Evolutionary conservation across 2,329 filamentous ascomycete species (phyloP).

Genomic region (Fusarium fracticaudum): DNA sequence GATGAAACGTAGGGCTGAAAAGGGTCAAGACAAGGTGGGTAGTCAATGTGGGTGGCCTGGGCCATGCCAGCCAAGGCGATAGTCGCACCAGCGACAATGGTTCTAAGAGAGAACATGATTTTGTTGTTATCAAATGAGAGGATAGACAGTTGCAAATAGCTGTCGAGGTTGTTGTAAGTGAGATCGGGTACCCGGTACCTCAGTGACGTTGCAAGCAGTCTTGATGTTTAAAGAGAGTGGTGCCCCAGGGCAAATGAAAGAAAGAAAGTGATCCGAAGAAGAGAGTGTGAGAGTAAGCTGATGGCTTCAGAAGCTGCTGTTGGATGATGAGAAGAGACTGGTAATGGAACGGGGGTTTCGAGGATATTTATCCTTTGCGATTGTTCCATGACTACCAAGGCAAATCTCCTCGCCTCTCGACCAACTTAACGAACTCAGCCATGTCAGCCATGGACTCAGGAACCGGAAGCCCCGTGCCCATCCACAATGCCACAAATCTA

Average conservation of each 20-base stretch:
- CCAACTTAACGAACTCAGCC: constrained; percentile 5
- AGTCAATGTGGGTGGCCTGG: constrained; percentile 54
- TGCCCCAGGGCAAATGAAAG: constrained; percentile 19
- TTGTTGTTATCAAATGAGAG: constrained; percentile 21
- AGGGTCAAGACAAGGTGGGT: constrained; percentile 55
- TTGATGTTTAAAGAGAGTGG: constrained; percentile 37
- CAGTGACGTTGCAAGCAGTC: constrained; percentile 18
- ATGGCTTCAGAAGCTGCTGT: constrained; percentile 38
- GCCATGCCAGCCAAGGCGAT: constrained; percentile 50
- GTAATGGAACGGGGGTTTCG: not conserved
- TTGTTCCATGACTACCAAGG: not conserved
- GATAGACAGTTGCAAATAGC: constrained; percentile 21
- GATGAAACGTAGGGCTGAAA: constrained; percentile 59
- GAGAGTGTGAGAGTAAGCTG: constrained; percentile 33
- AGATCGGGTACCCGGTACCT: constrained; percentile 1
- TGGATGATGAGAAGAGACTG: constrained; percentile 22
- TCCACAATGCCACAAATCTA: constrained; percentile 16
- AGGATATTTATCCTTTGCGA: constrained; percentile 38
- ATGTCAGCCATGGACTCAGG: constrained; percentile 2
- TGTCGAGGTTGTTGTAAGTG: constrained; percentile 9
- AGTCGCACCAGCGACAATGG: constrained; percentile 50
- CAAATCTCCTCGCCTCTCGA: not conserved
- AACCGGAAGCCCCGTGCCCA: constrained; percentile 30
- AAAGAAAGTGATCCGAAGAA: constrained; percentile 22
- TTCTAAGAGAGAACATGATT: constrained; percentile 36